A percentile compares a stretch with the other conserved stretches of the same genome.
Evolutionary conservation across 106 monocot genomes (phyloP).

Genomic region (Dioscorea dumetorum): DNA sequence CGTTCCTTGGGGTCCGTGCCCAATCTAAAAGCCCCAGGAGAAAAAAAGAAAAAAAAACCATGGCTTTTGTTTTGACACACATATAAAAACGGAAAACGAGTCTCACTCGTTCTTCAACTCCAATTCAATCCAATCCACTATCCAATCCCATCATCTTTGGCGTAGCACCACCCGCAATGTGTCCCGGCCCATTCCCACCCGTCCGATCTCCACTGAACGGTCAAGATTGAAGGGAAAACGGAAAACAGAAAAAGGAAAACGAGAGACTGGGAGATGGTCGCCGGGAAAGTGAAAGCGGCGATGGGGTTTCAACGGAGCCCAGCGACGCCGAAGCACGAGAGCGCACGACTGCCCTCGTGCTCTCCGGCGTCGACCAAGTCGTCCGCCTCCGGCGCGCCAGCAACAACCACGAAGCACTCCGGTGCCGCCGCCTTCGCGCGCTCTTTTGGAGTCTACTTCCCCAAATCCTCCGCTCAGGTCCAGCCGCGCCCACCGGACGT

Average conservation of each 20-base stretch:
- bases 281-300: conserved; percentile 78
- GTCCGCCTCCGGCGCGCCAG: not conserved
- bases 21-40: too few species aligned
- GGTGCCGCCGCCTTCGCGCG: conserved; percentile 30
- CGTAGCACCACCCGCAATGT: too few species aligned
- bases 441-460: conserved; percentile 79
- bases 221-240: not conserved
- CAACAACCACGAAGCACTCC: not conserved
- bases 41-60: too few species aligned
- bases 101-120: too few species aligned
- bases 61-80: too few species aligned
- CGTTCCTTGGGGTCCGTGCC: too few species aligned
- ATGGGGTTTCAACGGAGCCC: conserved; percentile 85
- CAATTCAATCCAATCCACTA: too few species aligned
- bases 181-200: too few species aligned
- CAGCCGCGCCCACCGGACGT: conserved; percentile 59
- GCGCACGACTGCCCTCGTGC: conserved; percentile 20
- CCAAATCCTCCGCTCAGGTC: conserved; percentile 61
- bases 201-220: too few species aligned
- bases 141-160: too few species aligned
- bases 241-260: not conserved
- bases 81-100: too few species aligned
- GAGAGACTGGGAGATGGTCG: conserved; percentile 42
- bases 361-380: conserved; percentile 5
- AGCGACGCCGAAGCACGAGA: conserved; percentile 34